Base-by-base conservation (phyloP, 2,329 filamentous ascomycete genomes). In the Phaeosphaeria sp. region DNA sequence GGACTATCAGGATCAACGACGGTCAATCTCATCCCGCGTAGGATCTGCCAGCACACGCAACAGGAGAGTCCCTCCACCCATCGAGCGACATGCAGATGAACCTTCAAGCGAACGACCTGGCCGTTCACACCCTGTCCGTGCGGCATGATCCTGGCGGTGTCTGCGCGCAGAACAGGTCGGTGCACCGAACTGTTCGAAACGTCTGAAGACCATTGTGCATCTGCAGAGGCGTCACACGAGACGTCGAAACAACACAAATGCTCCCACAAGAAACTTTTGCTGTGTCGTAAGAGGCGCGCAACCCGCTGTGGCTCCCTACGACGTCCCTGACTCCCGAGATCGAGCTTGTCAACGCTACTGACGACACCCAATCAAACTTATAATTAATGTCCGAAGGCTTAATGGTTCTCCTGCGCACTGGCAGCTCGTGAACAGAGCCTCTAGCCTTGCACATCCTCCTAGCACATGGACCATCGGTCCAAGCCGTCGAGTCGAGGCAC, bases 351-450 rank as follows among this genome's bases (percentile, higher is more conserved):
- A 55, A 53, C 58, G 45, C 45, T 55, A 54, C 51, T 54, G 50
- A 18, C 36, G 39, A 36, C 24, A 30, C 47, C 65, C 61, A 66
- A 68, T 65, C 55, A 68, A 20, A 20, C 20, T 13, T 13, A 42
- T 50, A 53, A 45, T 49, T 60, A 60, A 60, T 62, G 56, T 60
- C 59, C 55, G 54, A 46, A 57, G 43, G 61, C 49, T 59, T 53
- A 53, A 64, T 66, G 57, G 60, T 65, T 67, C 61, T 49, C 60
- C 50, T 60, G 63, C 61, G 69, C 69, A 67, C 57, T 53, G 69
- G 49, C 69, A 65, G 56, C 51, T 53, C 49, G 61, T 53, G 66
- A 64, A 55, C 66, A 64, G 56, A 57, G 66, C 66, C 63, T 59
- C 61, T 47, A 61, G 51, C 56, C 44, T 46, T 44, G 48, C 49